A percentile compares a stretch with the other conserved stretches of the same genome.
These are phyloP conservation scores for Paramecium caudatum DNA, from an alignment of 73 alveolate species.

Conservation along the genomic window DNA sequence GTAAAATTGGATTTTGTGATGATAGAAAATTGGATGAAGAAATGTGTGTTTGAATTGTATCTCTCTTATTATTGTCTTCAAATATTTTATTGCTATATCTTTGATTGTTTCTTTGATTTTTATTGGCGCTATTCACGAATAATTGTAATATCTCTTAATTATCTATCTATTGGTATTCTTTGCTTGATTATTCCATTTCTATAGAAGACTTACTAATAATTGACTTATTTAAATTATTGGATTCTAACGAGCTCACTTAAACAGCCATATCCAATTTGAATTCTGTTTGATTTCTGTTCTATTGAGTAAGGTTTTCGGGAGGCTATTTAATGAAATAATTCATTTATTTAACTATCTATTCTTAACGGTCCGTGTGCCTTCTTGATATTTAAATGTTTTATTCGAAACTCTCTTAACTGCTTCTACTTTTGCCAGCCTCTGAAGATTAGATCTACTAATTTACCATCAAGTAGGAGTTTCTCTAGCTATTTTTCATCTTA, in stretches of 20 bases:
- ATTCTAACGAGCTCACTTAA: background rate
- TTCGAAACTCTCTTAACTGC: slow-evolving; percentile 52
- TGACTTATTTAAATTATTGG: background rate
- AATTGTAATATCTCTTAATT: background rate
- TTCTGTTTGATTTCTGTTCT: background rate
- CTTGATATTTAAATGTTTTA: background rate
- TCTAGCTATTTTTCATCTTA: background rate
- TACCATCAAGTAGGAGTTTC: too few relatives aligned
- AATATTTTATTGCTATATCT: background rate
- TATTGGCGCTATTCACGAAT: background rate
- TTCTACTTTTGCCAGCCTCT: background rate
- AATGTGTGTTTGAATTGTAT: slow-evolving; percentile 17
- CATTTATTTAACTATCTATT: background rate
- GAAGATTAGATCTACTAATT: background rate
- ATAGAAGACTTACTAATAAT: slow-evolving; percentile 11
- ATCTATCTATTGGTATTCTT: background rate
- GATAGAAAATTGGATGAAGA: slow-evolving; percentile 33
- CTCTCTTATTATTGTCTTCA: slow-evolving; percentile 29
- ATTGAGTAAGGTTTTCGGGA: background rate
- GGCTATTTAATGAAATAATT: too few relatives aligned
- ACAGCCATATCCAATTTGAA: slow-evolving; percentile 25
- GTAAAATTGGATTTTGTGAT: background rate
- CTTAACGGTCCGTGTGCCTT: slow-evolving; percentile 53
- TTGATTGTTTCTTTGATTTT: background rate
- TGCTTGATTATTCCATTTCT: background rate